Base-by-base conservation (phyloP, 371 early-diverging fungal species). In the Astathelohania contejeani region DNA sequence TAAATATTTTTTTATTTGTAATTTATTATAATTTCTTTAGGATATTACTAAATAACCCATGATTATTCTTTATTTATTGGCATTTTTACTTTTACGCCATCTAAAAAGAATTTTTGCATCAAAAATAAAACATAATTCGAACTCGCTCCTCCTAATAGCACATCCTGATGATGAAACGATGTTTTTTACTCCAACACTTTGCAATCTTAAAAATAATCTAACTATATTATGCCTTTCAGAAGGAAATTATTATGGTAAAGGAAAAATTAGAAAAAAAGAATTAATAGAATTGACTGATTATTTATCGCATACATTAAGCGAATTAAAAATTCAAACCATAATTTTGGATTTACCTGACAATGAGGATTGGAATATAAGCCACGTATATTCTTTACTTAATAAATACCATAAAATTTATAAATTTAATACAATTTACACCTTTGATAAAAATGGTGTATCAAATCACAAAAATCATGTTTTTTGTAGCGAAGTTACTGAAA, bases 81-180 rank as follows among this genome's bases (percentile, higher is more conserved):
- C n/a, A n/a, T n/a, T n/a, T n/a, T n/a, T n/a, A n/a, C n/a, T n/a
- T n/a, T n/a, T n/a, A n/a, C n/a, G n/a, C n/a, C n/a, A n/a, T n/a
- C n/a, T n/a, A n/a, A n/a, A n/a, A n/a, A n/a, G n/a, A n/a, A n/a
- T n/a, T n/a, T n/a, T n/a, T n/a, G n/a, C n/a, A n/a, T n/a, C n/a
- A n/a, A n/a, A n/a, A n/a, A n/a, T n/a, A n/a, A n/a, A n/a, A n/a
- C n/a, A n/a, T n/a, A n/a, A n/a, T n/a, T n/a, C n/a, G n/a, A n/a
- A 32, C 12, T 32, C 32, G 4, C 29, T 88, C 12, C 68, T 94
- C 20, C 76, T 91, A 25, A 86, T 82, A 16, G 93, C 98, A 20
- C 98, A 97, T 75, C 93, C 95, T 0, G 98, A 97, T 75, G 98
- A 97, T 75, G 98, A 97, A 68, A 87, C 86, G 72, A 88, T 94